Conservation (phyloP, 305 asterid genomes). For the Plantago rigida region DNA sequence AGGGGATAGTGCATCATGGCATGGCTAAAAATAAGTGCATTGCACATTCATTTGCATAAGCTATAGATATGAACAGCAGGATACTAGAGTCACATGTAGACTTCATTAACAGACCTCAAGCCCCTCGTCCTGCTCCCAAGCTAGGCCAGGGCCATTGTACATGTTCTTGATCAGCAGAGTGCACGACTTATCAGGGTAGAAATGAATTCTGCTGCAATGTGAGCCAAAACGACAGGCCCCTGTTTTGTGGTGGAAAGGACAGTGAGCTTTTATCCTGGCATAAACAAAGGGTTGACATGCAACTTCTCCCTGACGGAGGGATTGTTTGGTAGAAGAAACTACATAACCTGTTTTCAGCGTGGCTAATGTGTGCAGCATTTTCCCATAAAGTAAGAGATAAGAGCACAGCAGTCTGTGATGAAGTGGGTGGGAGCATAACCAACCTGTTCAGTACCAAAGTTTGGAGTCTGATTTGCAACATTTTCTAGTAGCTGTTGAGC, state of each 20-base stretch:
- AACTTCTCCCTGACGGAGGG: slow-evolving; percentile 10
- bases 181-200: slow-evolving; percentile 89
- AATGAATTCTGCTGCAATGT: slow-evolving; percentile 88
- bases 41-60: slow-evolving; percentile 14
- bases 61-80: slow-evolving; percentile 48
- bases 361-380: too few relatives aligned
- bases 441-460: slow-evolving; percentile 97
- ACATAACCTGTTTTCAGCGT: neutral
- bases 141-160: slow-evolving; percentile 92
- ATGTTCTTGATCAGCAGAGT: slow-evolving; percentile 85
- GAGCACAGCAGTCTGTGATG: too few relatives aligned
- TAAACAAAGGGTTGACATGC: slow-evolving; percentile 28
- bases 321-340: slow-evolving; percentile 16
- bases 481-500: slow-evolving; percentile 74
- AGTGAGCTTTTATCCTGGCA: slow-evolving; percentile 95
- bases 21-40: too few relatives aligned
- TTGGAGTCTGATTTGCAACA: slow-evolving; percentile 90
- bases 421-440: slow-evolving; percentile 16
- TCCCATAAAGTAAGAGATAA: too few relatives aligned
- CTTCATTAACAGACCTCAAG: slow-evolving; percentile 99
- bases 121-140: slow-evolving; percentile 99
- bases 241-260: slow-evolving; percentile 95
- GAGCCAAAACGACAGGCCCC: slow-evolving; percentile 93
- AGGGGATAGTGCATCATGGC: too few relatives aligned
- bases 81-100: slow-evolving; percentile 84